Evolutionary conservation across 1,284 basidiomycete genomes (phyloP), one percentile per base, ranked within the genome.

Genomic region (Bjerkandera adusta): DNA sequence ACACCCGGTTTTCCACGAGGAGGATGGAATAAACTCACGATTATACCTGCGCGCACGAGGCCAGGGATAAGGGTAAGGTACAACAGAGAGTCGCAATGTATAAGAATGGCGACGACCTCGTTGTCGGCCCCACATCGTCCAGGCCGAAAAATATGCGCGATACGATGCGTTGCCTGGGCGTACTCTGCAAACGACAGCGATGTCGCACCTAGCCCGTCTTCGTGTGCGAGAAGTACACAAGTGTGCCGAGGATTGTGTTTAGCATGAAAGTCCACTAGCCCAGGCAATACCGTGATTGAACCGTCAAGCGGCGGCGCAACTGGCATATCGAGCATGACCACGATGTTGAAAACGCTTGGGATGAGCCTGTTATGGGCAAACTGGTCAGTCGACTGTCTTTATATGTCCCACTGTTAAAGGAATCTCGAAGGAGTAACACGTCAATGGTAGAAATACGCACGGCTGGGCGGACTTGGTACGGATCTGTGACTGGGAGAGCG

Each of bases 31-130:
- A 36, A 26, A 40, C 56, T 45, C 40, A 57, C 56, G 10, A 69
- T 52, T 10, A 61, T 46, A 3, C 67, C 68, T 4, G 65, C 65
- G 32, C 52, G 50, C 16, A 63, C 54, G 25, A 68, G 52, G 2
- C 67, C 68, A 0, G 59, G 43, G 1, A 61, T 41, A 2, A 64
- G 50, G 1, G 65, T 57, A 16, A 65, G 62, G 50, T 69, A 69
- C 8, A 66, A 49, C 4, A 66, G 36, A 3, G 59, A 57, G 36
- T 68, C 68, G 24, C 55, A 45, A 13, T 63, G 53, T 5, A 64
- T 59, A 26, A 69, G 49, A 7, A 68, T 26, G 13, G 59, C 66
- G 12, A 68, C 58, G 18, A 68, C 58, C 36, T 57, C 58, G 42
- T 60, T 55, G 8, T 63, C 55, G 5, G 49, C 43, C 3, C 59